Percentiles rank a stretch among this genome's conserved stretches.
phyloP scores from a whole-genome alignment of 2,329 filamentous ascomycete species.

The Trichoderma sp. region DNA sequence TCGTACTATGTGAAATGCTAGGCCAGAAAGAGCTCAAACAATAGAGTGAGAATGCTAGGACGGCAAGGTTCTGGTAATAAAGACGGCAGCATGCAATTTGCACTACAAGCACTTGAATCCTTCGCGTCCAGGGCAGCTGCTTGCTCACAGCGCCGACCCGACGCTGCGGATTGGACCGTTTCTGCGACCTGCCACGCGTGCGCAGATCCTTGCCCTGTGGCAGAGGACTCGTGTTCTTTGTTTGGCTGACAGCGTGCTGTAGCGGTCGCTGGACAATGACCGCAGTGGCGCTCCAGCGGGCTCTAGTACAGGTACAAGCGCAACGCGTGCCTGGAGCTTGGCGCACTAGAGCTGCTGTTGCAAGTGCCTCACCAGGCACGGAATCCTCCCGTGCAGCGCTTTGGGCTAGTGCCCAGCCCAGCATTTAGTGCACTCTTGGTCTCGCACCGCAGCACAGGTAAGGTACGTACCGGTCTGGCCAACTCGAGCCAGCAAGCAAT shows the following conservation, averaged over 20 bases:
- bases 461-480: not conserved
- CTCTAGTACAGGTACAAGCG: not conserved
- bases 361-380: conserved; percentile 3
- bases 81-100: not conserved
- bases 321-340: conserved; percentile 9
- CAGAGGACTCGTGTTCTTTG: not conserved
- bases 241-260: not conserved
- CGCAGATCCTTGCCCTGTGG: conserved; percentile 13
- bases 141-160: conserved; percentile 17
- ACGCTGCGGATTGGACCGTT: conserved; percentile 22
- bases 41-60: not conserved
- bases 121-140: not conserved
- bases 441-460: too few relatives aligned
- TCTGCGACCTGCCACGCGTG: conserved; percentile 10
- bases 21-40: not conserved
- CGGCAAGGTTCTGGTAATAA: too few relatives aligned
- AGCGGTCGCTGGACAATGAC: not conserved
- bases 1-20: not conserved
- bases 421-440: too few relatives aligned
- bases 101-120: not conserved
- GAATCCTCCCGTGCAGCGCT: conserved; percentile 12
- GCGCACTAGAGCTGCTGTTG: conserved; percentile 12
- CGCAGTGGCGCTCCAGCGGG: not conserved
- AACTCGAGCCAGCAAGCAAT: not conserved
- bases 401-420: conserved; percentile 4